Evolutionary conservation across 768 basidiomycete species (phyloP), one percentile per base, ranked within the genome.

Genomic region (Gyrodon lividus): DNA sequence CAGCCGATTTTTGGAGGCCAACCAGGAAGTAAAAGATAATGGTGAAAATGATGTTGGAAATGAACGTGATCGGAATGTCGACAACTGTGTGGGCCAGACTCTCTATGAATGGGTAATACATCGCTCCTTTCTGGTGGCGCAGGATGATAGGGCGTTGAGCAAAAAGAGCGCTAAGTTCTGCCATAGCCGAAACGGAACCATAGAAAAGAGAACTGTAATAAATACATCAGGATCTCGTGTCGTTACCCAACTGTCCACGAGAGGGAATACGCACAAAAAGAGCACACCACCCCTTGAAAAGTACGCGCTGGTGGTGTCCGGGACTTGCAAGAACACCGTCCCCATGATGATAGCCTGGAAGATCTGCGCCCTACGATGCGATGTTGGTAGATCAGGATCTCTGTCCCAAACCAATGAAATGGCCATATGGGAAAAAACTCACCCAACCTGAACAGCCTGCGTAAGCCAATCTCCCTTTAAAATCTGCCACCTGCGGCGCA

Each of bases 211-310:
- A 72, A 70, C 54, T 77, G 74, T 51, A 71, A 70, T 39, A 75
- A 26, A 26, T 7, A 26, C 4, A 7, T 26, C 24, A 26, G 7
- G 24, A 7, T 26, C 7, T 26, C 24, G 24, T 7, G 24, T 26
- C 24, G 31, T 31, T 5, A 14, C 4, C 13, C 13, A 14, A 24
- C 3, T 23, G 23, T 24, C 9, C 5, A 24, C 22, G 4, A 17
- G 3, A 8, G 19, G 16, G 31, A 16, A 33, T 30, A 69, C 80
- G 30, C 63, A 85, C 79, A 90, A 89, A 77, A 87, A 91, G 17
- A 92, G 72, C 20, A 86, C 75, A 69, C 89, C 84, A 35, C 87
- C 88, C 17, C 89, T 80, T n/a, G 85, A 83, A 47, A 57, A 62
- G 48, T 55, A 68, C n/a, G 50, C 46, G 16, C 39, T 44, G 2